Evolutionary conservation across 108 stramenopile genomes (phyloP).

Genomic region (Skeletonema marinoi): DNA sequence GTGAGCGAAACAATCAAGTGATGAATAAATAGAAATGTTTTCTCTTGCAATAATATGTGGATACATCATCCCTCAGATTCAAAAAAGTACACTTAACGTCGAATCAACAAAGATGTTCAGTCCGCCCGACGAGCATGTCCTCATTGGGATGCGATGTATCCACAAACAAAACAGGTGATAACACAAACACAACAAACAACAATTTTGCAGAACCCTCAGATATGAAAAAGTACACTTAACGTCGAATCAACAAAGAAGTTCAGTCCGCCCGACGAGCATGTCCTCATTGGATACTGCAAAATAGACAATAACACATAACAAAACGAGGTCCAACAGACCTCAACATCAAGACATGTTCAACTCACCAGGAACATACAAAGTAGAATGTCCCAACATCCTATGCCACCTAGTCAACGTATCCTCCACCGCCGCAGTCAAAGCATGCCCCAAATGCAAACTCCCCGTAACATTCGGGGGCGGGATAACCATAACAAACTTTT

Average conservation of each 20-base stretch:
- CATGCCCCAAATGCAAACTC: conserved; percentile 98
- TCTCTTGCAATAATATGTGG: not conserved
- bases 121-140: conserved; percentile 51
- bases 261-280: conserved; percentile 54
- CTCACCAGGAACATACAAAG: conserved; percentile 95
- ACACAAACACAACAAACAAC: not conserved
- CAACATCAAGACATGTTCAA: conserved; percentile 7
- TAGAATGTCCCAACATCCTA: conserved; percentile 97
- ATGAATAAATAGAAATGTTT: not conserved
- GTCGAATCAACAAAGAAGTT: conserved; percentile 17
- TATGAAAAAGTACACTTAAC: conserved; percentile 9
- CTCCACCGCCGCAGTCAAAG: conserved; percentile 96
- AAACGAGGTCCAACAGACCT: not conserved
- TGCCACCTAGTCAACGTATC: conserved; percentile 98
- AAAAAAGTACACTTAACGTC: conserved; percentile 45
- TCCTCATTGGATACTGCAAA: conserved; percentile 35
- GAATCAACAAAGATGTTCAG: conserved; percentile 27
- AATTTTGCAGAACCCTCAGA: not conserved
- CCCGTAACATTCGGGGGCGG: conserved; percentile 99
- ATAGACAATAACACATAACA: not conserved
- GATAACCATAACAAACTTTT: conserved; percentile 99
- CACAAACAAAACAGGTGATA: not conserved
- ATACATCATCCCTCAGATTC: conserved; percentile 36
- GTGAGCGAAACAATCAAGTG: conserved; percentile 1
- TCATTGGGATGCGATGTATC: conserved; percentile 12